phyloP scores from a whole-genome alignment of 2,329 filamentous ascomycete species.

The Clonostachys sp. region DNA sequence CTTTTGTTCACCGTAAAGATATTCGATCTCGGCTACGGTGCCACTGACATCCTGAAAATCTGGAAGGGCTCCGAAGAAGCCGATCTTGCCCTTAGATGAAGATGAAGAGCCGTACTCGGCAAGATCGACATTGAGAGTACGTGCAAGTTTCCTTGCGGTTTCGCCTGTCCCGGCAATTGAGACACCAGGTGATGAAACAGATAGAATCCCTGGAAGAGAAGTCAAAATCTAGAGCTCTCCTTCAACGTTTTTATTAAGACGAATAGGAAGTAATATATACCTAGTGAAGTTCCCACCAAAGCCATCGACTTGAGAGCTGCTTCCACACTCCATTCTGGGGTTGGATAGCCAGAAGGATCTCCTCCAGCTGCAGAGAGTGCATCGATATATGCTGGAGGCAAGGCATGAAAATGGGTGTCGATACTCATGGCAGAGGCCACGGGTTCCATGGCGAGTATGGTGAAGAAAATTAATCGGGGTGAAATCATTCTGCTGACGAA shows the following conservation, averaged over 20 bases:
- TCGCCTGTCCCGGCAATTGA: constrained; percentile 4
- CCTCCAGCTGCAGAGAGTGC: constrained; percentile 5
- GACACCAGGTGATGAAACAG: constrained; percentile 4
- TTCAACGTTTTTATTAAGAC: too few species aligned
- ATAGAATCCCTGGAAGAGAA: constrained; percentile 4
- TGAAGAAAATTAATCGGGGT: too few species aligned
- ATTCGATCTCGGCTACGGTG: constrained; percentile 13
- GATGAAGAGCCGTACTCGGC: not conserved
- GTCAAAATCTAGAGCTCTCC: not conserved
- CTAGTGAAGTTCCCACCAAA: constrained; percentile 1
- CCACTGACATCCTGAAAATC: constrained; percentile 16
- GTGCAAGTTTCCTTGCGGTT: constrained; percentile 2
- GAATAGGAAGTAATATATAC: too few species aligned
- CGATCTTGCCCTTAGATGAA: constrained; percentile 1
- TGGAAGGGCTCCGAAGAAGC: constrained; percentile 16
- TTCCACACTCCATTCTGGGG: constrained; percentile 6
- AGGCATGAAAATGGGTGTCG: constrained; percentile 2
- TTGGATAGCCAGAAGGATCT: constrained; percentile 6
- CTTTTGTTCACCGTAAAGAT: constrained; percentile 12
- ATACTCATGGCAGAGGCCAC: not conserved
- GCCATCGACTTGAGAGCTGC: constrained; percentile 3
- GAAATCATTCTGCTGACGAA: too few species aligned
- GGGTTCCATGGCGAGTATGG: too few species aligned
- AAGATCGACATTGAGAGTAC: constrained; percentile 4
- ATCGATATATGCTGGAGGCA: constrained; percentile 4